Base-by-base conservation (phyloP, 176 grass and related monocot species). In the Triticum monococcum region DNA sequence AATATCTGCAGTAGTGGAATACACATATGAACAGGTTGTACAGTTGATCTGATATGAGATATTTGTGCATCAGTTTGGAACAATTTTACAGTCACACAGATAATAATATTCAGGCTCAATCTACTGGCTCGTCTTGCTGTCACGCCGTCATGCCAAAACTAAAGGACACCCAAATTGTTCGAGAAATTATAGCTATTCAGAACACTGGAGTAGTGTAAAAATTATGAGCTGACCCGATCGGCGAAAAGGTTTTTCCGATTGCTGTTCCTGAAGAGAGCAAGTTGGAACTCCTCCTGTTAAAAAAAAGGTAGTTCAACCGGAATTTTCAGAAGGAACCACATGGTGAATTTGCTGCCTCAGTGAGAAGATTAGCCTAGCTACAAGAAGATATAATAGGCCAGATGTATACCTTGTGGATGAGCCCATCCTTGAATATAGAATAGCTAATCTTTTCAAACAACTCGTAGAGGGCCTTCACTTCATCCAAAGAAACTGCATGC, bases 241-340 rank as follows among this genome's bases (percentile, higher is more conserved):
- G 95, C 84, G 32, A 97, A 97, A 70, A 97, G 54, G 64, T 92
- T 97, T 14, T 86, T 92, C 69, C 37, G 87, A 23, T 86, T 81
- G 46, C 90, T 92, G 71, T 94, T 97, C 80, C 86, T 91, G 86
- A 94, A 94, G 64, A 97, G 95, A 20, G 92, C 92, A 63, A 97
- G 86, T 38, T 92, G 90, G 77, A 97, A 91, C 71, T 97, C 92
- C 91, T 97, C 95, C 94, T 97, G 85, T 57, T 36, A 0, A 54
- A 77, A 31, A 48, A 85, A 48, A 80, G 38, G 1, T 0, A 41
- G 38, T 9, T 41, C 38, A 2, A 40, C 7, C 36, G 7, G 36
- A 38, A 38, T 68, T 75, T 48, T 48, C 26, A 81, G 33, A 82
- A 83, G 45, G 45, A 50, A 50, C 46, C 4, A 16, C 0, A 50